Conservation (phyloP, 2,329 filamentous ascomycete genomes). For the Fusarium sacchari region DNA sequence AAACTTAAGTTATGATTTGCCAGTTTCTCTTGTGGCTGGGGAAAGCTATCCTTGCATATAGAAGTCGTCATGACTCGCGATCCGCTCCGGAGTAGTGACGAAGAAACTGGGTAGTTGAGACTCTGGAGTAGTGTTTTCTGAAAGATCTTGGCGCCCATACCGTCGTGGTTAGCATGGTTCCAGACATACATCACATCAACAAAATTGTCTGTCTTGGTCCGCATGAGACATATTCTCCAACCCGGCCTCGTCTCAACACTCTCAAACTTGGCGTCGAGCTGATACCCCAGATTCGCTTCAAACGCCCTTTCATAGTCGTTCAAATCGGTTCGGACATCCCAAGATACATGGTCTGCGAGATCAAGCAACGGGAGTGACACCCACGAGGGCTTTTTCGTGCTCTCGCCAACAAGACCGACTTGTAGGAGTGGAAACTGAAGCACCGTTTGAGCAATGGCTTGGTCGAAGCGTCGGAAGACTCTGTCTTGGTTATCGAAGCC, state of each 20-base stretch:
- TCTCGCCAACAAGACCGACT: background rate
- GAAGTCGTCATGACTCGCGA: background rate
- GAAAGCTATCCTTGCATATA: background rate
- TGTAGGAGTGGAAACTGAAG: background rate
- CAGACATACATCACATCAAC: slow-evolving; percentile 10
- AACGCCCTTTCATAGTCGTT: background rate
- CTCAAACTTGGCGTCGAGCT: slow-evolving; percentile 2
- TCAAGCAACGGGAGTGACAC: background rate
- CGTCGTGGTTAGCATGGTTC: background rate
- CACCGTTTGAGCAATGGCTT: background rate
- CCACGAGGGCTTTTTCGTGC: background rate
- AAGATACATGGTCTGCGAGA: slow-evolving; percentile 1
- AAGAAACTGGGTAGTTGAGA: background rate
- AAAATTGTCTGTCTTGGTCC: background rate
- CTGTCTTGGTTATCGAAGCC: background rate
- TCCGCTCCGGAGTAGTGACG: background rate
- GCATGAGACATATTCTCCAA: slow-evolving; percentile 1
- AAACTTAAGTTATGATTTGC: slow-evolving; percentile 7
- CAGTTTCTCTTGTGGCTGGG: slow-evolving; percentile 1
- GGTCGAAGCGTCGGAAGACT: background rate
- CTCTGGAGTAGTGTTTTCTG: background rate
- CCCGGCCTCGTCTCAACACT: background rate
- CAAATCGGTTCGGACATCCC: background rate
- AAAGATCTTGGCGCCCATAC: slow-evolving; percentile 3
- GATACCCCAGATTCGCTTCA: background rate